A percentile compares a stretch with the other conserved stretches of the same genome.
phyloP scores from a whole-genome alignment of 2,329 filamentous ascomycete genomes.

The Aspergillus brasiliensis region DNA sequence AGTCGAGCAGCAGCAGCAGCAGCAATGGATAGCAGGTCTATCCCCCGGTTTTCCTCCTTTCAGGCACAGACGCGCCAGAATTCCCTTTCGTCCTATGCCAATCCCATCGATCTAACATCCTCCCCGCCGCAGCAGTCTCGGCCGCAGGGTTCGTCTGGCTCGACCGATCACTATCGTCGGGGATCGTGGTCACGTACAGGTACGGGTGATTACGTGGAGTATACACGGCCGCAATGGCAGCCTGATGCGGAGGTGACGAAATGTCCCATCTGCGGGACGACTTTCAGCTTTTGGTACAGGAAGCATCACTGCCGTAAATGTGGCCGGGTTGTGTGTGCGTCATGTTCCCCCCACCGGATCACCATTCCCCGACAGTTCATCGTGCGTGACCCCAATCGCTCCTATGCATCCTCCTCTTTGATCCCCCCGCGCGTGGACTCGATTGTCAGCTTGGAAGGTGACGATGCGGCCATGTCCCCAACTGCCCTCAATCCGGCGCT shows the following conservation, averaged over 20 bases:
- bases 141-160: conserved; percentile 1
- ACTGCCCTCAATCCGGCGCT: conserved; percentile 51
- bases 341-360: conserved; percentile 91
- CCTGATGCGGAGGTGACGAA: conserved; percentile 78
- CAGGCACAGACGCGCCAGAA: conserved; percentile 9
- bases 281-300: conserved; percentile 81
- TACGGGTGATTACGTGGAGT: conserved; percentile 33
- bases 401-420: conserved; percentile 44
- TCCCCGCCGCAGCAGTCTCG: conserved; percentile 30
- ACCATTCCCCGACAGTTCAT: conserved; percentile 94
- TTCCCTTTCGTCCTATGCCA: conserved; percentile 30
- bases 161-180: conserved; percentile 12
- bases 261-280: conserved; percentile 75
- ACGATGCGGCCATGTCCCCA: conserved; percentile 30
- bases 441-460: conserved; percentile 51
- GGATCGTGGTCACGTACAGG: conserved; percentile 20
- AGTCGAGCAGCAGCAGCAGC: conserved; percentile 14
- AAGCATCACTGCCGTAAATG: conserved; percentile 98
- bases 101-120: conserved; percentile 37
- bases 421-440: conserved; percentile 46
- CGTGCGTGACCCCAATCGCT: conserved; percentile 60
- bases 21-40: conserved; percentile 28
- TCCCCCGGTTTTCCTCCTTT: conserved; percentile 23
- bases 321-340: conserved; percentile 84
- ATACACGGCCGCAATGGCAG: conserved; percentile 78